phyloP scores from a whole-genome alignment of 225 moss, liverwort and hornwort species.

The Sphagnum contortum region DNA sequence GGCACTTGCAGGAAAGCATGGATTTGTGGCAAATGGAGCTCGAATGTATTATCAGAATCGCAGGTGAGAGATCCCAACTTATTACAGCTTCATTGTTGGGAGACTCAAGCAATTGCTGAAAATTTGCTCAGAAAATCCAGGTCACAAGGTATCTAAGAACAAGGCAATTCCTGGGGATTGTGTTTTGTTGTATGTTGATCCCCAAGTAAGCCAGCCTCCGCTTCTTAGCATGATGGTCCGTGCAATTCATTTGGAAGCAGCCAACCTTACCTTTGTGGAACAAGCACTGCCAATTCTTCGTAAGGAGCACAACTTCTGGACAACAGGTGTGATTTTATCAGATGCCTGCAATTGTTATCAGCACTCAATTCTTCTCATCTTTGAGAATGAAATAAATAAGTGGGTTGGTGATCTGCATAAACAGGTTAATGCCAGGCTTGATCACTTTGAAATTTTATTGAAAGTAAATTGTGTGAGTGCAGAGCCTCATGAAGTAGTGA shows the following conservation, averaged over 20 bases:
- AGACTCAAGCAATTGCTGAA: no score
- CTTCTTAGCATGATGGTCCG: constrained; percentile 80
- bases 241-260: constrained; percentile 38
- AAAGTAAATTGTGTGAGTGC: constrained; percentile 3
- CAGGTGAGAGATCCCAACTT: constrained; percentile 24
- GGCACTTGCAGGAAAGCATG: constrained; percentile 38
- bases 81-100: no score
- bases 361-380: no score
- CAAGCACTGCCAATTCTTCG: constrained; percentile 53
- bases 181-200: constrained; percentile 10
- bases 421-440: no score
- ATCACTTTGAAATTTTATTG: no score
- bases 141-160: background rate
- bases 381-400: no score
- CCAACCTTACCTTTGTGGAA: constrained; percentile 33
- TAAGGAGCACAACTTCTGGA: constrained; percentile 62
- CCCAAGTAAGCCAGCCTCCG: constrained; percentile 66
- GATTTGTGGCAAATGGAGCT: constrained; percentile 85
- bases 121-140: background rate
- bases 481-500: constrained; percentile 48
- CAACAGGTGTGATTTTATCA: constrained; percentile 9
- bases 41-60: constrained; percentile 79
- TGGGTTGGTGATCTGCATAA: no score
- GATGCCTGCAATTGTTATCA: no score
- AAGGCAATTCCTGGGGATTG: background rate